Evolutionary conservation across 176 grass and related monocot species (phyloP), one percentile per base, ranked within the genome.

Genomic region (Urochloa ruziziensis): DNA sequence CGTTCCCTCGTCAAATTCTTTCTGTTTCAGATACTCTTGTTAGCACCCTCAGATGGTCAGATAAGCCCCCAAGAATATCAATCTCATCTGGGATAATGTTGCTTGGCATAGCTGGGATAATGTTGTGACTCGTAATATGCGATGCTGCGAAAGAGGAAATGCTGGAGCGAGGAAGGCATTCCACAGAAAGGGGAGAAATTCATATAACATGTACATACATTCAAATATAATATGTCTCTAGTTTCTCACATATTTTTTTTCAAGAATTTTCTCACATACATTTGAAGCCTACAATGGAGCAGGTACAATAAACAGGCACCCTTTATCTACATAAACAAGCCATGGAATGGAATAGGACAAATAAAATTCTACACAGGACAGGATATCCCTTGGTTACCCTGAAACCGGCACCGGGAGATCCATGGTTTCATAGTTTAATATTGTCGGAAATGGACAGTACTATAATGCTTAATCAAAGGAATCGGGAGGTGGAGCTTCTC

Each of bases 291-390:
- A 90, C 54, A 86, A 57, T 77, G 23, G 39, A 86, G 70, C 37
- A 47, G 35, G 64, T 57, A 34, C 65, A 56, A 21, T 34, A 85
- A 86, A 74, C 66, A 79, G 3, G 57, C 59, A 78, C 57, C 39
- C 13, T 79, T 79, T 43, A 76, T 68, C 80, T 90, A 86, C 67
- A 74, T 18, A 42, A 74, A 17, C 72, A 74, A 83, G 10, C 73
- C 59, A 90, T 78, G 4, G 47, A 90, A 90, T 16, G 28, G 21
- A 74, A 90, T 81, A 70, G 5, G 63, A 86, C 58, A 82, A 86
- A 83, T 74, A 53, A 32, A 86, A 61, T 86, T 83, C 15, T 90
- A 83, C 74, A 79, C 73, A 74, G 47, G 30, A 79, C 19, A n/a
- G n/a, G n/a, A 86, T 18, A 39, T 35, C 73, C 67, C 84, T 59